Base-by-base conservation (phyloP, 164 flowering plant species). In the Vitis cinerea region DNA sequence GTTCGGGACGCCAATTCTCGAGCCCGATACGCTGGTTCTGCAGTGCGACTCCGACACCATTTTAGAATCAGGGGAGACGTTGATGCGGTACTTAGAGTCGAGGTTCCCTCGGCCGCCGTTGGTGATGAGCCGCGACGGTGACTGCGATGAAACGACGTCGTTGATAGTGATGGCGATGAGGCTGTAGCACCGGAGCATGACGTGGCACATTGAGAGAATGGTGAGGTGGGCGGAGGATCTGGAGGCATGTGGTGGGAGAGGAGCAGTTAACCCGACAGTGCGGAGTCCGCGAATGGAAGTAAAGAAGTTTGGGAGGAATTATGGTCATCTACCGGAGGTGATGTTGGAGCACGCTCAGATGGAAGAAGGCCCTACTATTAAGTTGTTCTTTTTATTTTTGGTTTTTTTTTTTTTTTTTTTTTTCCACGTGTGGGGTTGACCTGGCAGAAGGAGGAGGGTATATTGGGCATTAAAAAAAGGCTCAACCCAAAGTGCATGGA, bases 171-270 rank as follows among this genome's bases (percentile, higher is more conserved):
- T 67, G 81, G 72, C 75, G 78, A 77, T 72, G 73, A 70, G 15
- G 74, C 66, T 88, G 74, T 93, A 89, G 77, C 97, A 91, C 63
- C 71, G 68, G 81, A 80, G 94, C 67, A 67, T 91, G 76, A 52
- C 9, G 70, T 82, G 87, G 86, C 92, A 89, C 31, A 3, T 88
- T 78, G 86, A 81, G 71, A 80, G 84, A 71, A 11, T 89, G 80
- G 83, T 80, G 78, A 80, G 76, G 78, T 91, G 92, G 94, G 87
- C 69, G 71, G 81, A 79, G 73, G 97, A 88, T 69, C 71, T 89
- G 77, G 83, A 55, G 57, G 69, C 77, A 23, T 84, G 89, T 69
- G 85, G 84, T 17, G 17, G 17, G 17, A 17, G 17, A 17, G 17
- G 17, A 17, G 17, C 17, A 17, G 17, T 17, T 17, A 0, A 17